Percentiles rank a stretch among this genome's conserved stretches.
These are phyloP conservation scores for Bertia moriformis DNA, from an alignment of 2,329 filamentous ascomycete genomes.

Conservation along the genomic window DNA sequence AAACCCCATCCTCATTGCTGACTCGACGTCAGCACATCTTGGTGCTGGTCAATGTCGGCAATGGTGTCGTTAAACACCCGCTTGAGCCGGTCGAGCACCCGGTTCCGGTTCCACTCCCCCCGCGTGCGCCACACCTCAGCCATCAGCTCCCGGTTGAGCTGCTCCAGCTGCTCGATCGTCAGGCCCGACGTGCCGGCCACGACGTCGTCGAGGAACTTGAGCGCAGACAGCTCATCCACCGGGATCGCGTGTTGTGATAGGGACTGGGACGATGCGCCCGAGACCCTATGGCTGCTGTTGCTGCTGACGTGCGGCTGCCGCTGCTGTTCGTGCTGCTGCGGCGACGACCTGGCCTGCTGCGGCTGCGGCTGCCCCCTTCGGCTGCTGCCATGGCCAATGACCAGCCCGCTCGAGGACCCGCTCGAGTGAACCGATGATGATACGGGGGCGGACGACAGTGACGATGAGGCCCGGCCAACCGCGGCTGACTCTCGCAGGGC, in stretches of 20 bases:
- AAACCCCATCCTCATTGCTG: slow-evolving; percentile 1
- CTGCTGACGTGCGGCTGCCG: slow-evolving; percentile 17
- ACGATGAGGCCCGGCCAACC: no score
- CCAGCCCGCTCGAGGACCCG: no score
- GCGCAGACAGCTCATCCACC: slow-evolving; percentile 31
- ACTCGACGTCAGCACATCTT: slow-evolving; percentile 16
- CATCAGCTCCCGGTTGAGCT: slow-evolving; percentile 83
- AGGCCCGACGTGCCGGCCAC: slow-evolving; percentile 58
- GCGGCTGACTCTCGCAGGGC: no score
- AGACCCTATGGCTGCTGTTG: not conserved
- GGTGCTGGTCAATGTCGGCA: slow-evolving; percentile 46
- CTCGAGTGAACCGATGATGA: no score
- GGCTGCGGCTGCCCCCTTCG: no score
- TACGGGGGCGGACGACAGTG: no score
- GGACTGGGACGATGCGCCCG: not conserved
- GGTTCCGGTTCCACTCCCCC: slow-evolving; percentile 69
- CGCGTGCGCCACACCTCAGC: slow-evolving; percentile 71
- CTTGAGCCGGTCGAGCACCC: slow-evolving; percentile 49
- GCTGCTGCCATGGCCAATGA: no score
- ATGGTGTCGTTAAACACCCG: slow-evolving; percentile 65
- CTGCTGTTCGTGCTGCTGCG: slow-evolving; percentile 9
- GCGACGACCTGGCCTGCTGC: slow-evolving; percentile 18
- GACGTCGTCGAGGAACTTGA: slow-evolving; percentile 45
- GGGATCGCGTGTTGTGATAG: slow-evolving; percentile 13
- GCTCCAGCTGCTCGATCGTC: slow-evolving; percentile 86